Evolutionary conservation across 352 stramenopile species (phyloP).

Genomic region (Phytophthora palmivora): DNA sequence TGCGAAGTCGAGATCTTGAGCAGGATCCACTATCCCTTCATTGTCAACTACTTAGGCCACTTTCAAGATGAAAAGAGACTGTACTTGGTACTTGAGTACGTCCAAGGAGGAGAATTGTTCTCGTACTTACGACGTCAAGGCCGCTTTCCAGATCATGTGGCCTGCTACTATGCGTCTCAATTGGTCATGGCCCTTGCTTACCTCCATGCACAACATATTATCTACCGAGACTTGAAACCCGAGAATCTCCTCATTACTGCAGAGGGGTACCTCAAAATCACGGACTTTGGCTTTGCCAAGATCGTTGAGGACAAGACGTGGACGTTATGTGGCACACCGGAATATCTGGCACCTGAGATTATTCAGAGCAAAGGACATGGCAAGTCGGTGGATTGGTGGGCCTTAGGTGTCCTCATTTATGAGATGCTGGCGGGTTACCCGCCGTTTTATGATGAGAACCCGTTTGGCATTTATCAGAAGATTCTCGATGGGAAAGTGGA

Average conservation of each 20-base stretch:
- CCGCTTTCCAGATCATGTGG: constrained; percentile 80
- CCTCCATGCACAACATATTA: constrained; percentile 92
- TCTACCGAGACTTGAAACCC: constrained; percentile 94
- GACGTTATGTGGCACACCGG: constrained; percentile 93
- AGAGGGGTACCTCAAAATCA: constrained; percentile 92
- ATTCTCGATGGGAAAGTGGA: constrained; percentile 93
- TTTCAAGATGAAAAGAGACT: constrained; percentile 92
- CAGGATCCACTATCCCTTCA: constrained; percentile 90
- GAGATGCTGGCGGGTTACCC: constrained; percentile 93
- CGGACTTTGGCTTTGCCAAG: constrained; percentile 95
- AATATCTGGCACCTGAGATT: constrained; percentile 95
- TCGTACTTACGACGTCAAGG: constrained; percentile 89
- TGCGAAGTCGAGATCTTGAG: constrained; percentile 92
- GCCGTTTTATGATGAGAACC: constrained; percentile 93
- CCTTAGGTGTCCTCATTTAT: constrained; percentile 91
- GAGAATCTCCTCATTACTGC: constrained; percentile 94
- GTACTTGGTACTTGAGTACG: constrained; percentile 93
- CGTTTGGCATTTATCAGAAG: constrained; percentile 95
- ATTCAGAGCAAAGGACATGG: constrained; percentile 92
- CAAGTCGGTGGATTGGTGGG: constrained; percentile 94
- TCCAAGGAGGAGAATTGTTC: constrained; percentile 93
- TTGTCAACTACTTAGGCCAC: constrained; percentile 86
- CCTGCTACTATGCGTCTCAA: constrained; percentile 91
- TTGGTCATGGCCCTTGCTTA: constrained; percentile 90
- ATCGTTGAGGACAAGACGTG: constrained; percentile 91